These are phyloP conservation scores for Arthrobotrys sphaeroides DNA, from an alignment of 2,329 filamentous ascomycete species.

Conservation along the genomic window DNA sequence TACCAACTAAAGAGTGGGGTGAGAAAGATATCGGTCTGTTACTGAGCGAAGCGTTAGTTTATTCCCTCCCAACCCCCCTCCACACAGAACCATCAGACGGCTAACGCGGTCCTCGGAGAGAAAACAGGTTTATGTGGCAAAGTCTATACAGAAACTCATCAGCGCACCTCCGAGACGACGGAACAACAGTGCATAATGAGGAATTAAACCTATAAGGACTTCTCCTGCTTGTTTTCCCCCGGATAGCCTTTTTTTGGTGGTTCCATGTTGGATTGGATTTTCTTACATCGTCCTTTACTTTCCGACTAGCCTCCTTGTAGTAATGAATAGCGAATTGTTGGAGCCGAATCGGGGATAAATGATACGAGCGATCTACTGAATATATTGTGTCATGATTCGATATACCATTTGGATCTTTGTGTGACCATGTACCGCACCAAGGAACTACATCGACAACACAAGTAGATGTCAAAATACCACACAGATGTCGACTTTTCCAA, in stretches of 20 bases:
- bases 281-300: background rate
- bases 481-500: too few species aligned
- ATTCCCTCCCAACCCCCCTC: background rate
- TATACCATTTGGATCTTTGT: background rate
- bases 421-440: too few species aligned
- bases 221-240: background rate
- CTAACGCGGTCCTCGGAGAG: background rate
- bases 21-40: constrained; percentile 98
- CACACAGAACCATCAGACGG: background rate
- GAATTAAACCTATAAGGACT: constrained; percentile 51
- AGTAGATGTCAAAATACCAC: background rate
- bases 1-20: constrained; percentile 93
- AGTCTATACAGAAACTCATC: constrained; percentile 93
- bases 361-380: constrained; percentile 1
- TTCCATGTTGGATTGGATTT: background rate
- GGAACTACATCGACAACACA: too few species aligned
- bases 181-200: constrained; percentile 53
- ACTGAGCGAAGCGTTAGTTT: constrained; percentile 77
- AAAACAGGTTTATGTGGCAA: constrained; percentile 86
- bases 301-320: background rate
- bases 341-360: constrained; percentile 2
- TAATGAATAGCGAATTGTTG: constrained; percentile 11
- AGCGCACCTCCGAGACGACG: constrained; percentile 74
- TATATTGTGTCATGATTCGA: background rate
- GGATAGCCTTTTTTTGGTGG: background rate